These are phyloP conservation scores for Barbarea vulgaris DNA, from an alignment of 345 rosid genomes.

Conservation along the genomic window DNA sequence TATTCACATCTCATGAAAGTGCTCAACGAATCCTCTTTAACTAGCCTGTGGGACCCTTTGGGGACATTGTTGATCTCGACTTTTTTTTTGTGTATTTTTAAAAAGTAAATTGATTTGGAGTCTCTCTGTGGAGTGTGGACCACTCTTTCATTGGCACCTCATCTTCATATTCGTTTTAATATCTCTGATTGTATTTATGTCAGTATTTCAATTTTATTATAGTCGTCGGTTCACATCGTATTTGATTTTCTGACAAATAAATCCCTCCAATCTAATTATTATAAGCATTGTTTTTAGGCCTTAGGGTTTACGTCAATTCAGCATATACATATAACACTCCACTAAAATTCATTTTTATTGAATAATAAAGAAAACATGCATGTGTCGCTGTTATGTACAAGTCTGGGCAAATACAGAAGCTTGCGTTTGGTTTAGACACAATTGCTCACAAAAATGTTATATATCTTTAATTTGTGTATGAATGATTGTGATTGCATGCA, in stretches of 20 bases:
- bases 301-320: conserved; percentile 23
- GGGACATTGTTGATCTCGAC: conserved; percentile 34
- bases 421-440: conserved; percentile 34
- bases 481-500: conserved; percentile 22
- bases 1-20: conserved; percentile 38
- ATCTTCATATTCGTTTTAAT: conserved; percentile 32
- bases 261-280: conserved; percentile 2
- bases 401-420: conserved; percentile 33
- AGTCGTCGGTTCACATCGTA: not conserved
- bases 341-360: conserved; percentile 12
- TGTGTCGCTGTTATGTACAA: conserved; percentile 38
- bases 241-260: conserved; percentile 6
- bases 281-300: not conserved
- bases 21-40: conserved; percentile 40
- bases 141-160: conserved; percentile 39
- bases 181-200: conserved; percentile 11
- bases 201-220: not conserved
- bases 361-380: conserved; percentile 4
- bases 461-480: conserved; percentile 8
- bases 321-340: conserved; percentile 22
- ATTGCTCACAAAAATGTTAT: conserved; percentile 6
- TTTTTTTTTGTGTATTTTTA: conserved; percentile 24
- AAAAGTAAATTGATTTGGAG: conserved; percentile 5
- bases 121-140: conserved; percentile 27
- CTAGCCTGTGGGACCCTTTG: conserved; percentile 27